Percentiles rank a stretch among this genome's conserved stretches.
Evolutionary conservation across 768 basidiomycete species (phyloP).

Genomic region (Naematelia encephala): DNA sequence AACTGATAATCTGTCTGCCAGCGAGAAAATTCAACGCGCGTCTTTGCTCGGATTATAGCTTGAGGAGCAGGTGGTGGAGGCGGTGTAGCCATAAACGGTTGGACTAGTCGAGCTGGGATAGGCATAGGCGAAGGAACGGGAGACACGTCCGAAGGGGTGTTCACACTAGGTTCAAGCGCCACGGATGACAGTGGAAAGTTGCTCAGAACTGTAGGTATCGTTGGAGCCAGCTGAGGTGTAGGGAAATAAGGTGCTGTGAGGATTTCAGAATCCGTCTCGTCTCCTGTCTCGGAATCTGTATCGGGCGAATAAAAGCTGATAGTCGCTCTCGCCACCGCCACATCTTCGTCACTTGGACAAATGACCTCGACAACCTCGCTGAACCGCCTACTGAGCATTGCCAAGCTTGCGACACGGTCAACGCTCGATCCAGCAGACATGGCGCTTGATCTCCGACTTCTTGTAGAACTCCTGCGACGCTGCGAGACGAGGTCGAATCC

Average conservation of each 20-base stretch:
- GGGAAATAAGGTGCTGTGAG: constrained; percentile 33
- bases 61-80: constrained; percentile 28
- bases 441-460: constrained; percentile 25
- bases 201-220: constrained; percentile 17
- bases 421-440: constrained; percentile 14
- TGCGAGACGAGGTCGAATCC: constrained; percentile 29
- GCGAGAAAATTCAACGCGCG: constrained; percentile 17
- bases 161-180: constrained; percentile 9
- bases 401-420: constrained; percentile 38
- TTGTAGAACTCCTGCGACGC: constrained; percentile 19
- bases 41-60: constrained; percentile 13
- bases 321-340: constrained; percentile 11
- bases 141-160: constrained; percentile 6
- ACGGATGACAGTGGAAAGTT: constrained; percentile 37
- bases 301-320: constrained; percentile 19
- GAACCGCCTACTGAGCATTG: constrained; percentile 31
- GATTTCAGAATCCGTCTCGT: constrained; percentile 38
- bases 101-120: background rate
- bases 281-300: constrained; percentile 10
- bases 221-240: constrained; percentile 26
- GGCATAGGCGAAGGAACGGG: constrained; percentile 7
- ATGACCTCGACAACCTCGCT: constrained; percentile 45
- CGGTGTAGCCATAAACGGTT: constrained; percentile 24
- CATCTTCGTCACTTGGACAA: constrained; percentile 11
- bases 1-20: constrained; percentile 25